phyloP scores from a whole-genome alignment of 2,329 filamentous ascomycete species.

The Neonectria coccinea region DNA sequence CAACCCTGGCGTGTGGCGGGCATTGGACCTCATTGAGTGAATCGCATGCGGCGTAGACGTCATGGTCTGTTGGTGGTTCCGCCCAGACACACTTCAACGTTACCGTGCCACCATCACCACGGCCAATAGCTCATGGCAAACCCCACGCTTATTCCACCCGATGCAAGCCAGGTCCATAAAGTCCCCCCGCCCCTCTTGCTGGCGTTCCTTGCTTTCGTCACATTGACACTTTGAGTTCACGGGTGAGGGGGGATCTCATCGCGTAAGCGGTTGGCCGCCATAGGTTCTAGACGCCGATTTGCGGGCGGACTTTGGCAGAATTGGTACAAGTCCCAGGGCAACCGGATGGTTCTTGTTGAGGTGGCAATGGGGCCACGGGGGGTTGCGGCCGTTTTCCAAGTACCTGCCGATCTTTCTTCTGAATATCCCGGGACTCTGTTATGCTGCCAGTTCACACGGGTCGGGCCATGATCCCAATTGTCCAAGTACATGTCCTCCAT shows the following conservation, averaged over 20 bases:
- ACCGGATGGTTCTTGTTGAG: slow-evolving; percentile 24
- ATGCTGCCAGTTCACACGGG: slow-evolving; percentile 14
- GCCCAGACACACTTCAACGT: slow-evolving; percentile 29
- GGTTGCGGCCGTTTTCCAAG: slow-evolving; percentile 27
- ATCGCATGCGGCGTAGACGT: slow-evolving; percentile 43
- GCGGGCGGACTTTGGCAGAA: slow-evolving; percentile 24
- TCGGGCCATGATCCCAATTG: slow-evolving; percentile 12
- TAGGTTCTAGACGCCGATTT: slow-evolving; percentile 33
- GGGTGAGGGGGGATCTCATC: slow-evolving; percentile 31
- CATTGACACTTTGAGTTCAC: slow-evolving; percentile 24
- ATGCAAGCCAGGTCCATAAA: slow-evolving; percentile 21
- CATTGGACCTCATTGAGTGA: slow-evolving; percentile 41
- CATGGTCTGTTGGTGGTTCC: slow-evolving; percentile 42
- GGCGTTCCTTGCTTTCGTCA: slow-evolving; percentile 24
- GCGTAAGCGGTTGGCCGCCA: slow-evolving; percentile 37
- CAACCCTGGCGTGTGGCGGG: slow-evolving; percentile 39
- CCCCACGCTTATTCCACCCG: slow-evolving; percentile 25
- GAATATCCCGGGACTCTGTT: slow-evolving; percentile 12
- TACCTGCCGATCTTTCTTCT: slow-evolving; percentile 29
- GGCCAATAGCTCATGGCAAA: slow-evolving; percentile 16
- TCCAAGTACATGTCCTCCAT: slow-evolving; percentile 1
- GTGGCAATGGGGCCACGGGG: slow-evolving; percentile 24
- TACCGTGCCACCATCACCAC: slow-evolving; percentile 6
- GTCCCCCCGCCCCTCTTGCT: background rate
- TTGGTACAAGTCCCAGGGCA: slow-evolving; percentile 26